Evolutionary conservation across 768 basidiomycete genomes (phyloP), one percentile per base, ranked within the genome.

Genomic region (Pleurotus eryngii): DNA sequence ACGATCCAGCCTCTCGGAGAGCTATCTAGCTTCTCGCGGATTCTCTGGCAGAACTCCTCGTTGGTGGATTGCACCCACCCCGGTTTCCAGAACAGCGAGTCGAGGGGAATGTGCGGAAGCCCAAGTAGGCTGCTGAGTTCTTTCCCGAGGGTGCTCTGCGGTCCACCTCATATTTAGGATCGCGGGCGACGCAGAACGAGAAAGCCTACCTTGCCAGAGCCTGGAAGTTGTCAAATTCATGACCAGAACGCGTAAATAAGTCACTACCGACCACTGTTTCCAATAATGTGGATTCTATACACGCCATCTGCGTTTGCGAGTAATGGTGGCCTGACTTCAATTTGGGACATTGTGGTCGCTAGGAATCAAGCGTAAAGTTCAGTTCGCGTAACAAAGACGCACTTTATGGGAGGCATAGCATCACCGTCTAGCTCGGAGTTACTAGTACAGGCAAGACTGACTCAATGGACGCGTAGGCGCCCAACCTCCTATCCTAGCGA

Each of bases 11-110:
- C 82, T 15, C 67, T 60, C 14, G 68, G 67, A 35, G 51, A 58
- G 24, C 68, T 55, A 9, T 63, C 67, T 14, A 81, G 60, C 7
- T 64, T 64, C 0, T 56, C 58, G 1, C 64, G 62, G n/a, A 75
- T 67, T 4, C 65, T 73, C 15, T 42, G 64, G 51, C 59, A 65
- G 50, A 71, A 74, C 27, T 73, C 70, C 8, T 68, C 69, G 4
- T 43, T 35, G 5, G 76, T 62, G 1, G 67, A 61, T 56, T 59
- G 46, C 46, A 62, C 56, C 82, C 83, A 85, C 4, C 73, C 77
- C 4, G 84, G 82, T 30, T 73, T 56, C 81, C 81, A 85, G 58
- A 68, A 71, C 6, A 84, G 50, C 46, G 27, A 55, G 58, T 87
- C 84, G 53, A 86, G 68, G 7, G 75, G 57, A 18, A 84, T 73